phyloP scores from a whole-genome alignment of 305 asterid genomes.

The Rubia peregrina region DNA sequence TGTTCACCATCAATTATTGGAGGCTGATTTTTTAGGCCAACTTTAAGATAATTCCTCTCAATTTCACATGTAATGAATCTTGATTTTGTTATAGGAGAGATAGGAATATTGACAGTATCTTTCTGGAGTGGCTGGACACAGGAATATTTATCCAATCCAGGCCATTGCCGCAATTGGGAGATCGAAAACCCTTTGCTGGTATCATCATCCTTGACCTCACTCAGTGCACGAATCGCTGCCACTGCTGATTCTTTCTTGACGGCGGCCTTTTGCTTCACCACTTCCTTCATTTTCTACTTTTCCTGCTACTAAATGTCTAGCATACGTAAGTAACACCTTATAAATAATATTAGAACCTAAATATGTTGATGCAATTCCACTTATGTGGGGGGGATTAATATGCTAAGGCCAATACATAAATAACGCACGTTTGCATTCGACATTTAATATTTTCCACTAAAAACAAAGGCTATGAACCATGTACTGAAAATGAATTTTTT shows the following conservation, averaged over 20 bases:
- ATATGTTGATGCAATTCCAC: too few relatives aligned
- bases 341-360: too few relatives aligned
- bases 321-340: too few relatives aligned
- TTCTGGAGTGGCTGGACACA: constrained; percentile 47
- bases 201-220: constrained; percentile 22
- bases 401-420: too few relatives aligned
- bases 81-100: constrained; percentile 39
- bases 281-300: constrained; percentile 16
- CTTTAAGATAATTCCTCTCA: constrained; percentile 35
- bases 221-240: neutral
- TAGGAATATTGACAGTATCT: constrained; percentile 32
- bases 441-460: too few relatives aligned
- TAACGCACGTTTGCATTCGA: too few relatives aligned
- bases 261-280: constrained; percentile 1
- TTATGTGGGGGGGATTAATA: too few relatives aligned
- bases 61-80: constrained; percentile 34
- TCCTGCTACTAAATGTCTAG: too few relatives aligned
- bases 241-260: neutral
- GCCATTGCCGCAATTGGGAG: constrained; percentile 37
- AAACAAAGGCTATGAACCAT: too few relatives aligned
- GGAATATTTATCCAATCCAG: constrained; percentile 38
- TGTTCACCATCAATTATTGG: constrained; percentile 52
- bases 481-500: too few relatives aligned
- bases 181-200: constrained; percentile 35
- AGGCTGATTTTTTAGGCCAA: constrained; percentile 44